A percentile compares a stretch with the other conserved stretches of the same genome.
Conservation (phyloP, 1,139 yeast genomes). For the Pneumocystis sp. region DNA sequence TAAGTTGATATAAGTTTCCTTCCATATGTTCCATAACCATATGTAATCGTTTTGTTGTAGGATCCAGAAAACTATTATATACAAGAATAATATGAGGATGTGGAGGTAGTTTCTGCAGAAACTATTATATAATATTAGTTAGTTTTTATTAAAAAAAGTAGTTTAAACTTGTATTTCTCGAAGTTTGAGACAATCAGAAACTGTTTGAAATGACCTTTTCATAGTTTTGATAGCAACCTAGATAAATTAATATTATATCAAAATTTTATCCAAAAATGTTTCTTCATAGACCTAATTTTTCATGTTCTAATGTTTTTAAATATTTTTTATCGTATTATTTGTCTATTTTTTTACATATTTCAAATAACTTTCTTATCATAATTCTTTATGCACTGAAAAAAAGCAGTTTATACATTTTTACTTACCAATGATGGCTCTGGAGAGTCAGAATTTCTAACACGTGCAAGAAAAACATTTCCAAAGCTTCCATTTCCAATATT, state of each 20-base stretch:
- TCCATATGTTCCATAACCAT: slow-evolving; percentile 85
- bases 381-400: background rate
- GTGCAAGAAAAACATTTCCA: slow-evolving; percentile 15
- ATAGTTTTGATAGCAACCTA: slow-evolving; percentile 72
- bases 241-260: background rate
- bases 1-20: slow-evolving; percentile 60
- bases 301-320: no score
- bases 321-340: background rate
- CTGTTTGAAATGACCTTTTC: slow-evolving; percentile 36
- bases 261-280: background rate
- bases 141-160: slow-evolving; percentile 2
- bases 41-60: slow-evolving; percentile 41
- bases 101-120: slow-evolving; percentile 48
- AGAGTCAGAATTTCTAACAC: slow-evolving; percentile 3
- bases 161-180: slow-evolving; percentile 51
- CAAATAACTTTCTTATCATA: background rate
- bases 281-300: background rate
- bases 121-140: background rate
- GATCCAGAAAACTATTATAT: slow-evolving; percentile 65
- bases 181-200: slow-evolving; percentile 45
- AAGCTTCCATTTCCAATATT: slow-evolving; percentile 16
- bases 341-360: background rate
- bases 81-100: slow-evolving; percentile 61
- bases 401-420: background rate
- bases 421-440: background rate